A percentile compares a stretch with the other conserved stretches of the same genome.
Evolutionary conservation across 257 asterid genomes (phyloP).

Genomic region (Scutellaria barbata): DNA sequence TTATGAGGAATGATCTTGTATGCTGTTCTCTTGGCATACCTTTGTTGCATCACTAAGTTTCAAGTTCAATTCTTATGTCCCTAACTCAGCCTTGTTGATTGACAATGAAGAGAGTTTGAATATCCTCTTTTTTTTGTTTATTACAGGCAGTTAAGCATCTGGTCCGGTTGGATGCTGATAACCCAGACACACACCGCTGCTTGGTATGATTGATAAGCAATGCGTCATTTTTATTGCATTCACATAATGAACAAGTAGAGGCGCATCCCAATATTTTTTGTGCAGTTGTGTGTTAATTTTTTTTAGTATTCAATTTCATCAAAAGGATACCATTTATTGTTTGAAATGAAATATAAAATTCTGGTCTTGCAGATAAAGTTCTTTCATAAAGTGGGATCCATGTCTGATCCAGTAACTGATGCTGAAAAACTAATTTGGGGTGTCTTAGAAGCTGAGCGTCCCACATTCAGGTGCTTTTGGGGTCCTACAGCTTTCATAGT

Average conservation of each 20-base stretch:
- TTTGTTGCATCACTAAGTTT: not conserved
- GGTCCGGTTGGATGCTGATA: conserved; percentile 72
- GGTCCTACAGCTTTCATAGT: not conserved
- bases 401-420: conserved; percentile 73
- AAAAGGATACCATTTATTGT: conserved; percentile 1
- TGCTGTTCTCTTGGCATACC: conserved; percentile 22
- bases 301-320: not conserved
- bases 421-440: conserved; percentile 78
- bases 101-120: conserved; percentile 32
- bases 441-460: conserved; percentile 83
- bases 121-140: conserved; percentile 29
- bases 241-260: conserved; percentile 15
- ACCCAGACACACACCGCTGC: conserved; percentile 83
- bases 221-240: not conserved
- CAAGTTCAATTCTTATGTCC: not conserved
- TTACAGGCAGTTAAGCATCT: conserved; percentile 88
- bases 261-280: not conserved
- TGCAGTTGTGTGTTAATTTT: not conserved
- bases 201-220: conserved; percentile 62
- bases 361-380: conserved; percentile 67
- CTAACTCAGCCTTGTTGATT: not conserved
- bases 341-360: conserved; percentile 3
- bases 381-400: conserved; percentile 75
- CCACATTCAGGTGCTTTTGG: conserved; percentile 64
- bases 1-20: not conserved